Evolutionary conservation across 2,329 filamentous ascomycete genomes (phyloP).

Genomic region (Stagonosporopsis rhizophila): DNA sequence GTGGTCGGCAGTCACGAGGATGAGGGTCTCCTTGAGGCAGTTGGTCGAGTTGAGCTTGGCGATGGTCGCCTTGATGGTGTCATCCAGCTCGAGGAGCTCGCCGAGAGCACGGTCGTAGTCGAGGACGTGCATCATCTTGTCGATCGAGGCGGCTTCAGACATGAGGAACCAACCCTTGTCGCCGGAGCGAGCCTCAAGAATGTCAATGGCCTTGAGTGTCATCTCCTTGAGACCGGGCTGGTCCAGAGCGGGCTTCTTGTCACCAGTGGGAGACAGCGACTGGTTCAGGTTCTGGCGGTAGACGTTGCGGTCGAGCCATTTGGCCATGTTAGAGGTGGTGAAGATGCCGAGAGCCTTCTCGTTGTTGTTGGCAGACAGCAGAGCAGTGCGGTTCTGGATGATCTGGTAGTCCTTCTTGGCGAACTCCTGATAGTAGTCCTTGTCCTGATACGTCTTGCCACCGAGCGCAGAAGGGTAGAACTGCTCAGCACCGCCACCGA

Average conservation of each 20-base stretch:
- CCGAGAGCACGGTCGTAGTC: conserved; percentile 87
- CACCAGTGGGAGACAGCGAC: conserved; percentile 73
- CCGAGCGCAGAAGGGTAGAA: conserved; percentile 67
- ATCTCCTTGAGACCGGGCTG: conserved; percentile 87
- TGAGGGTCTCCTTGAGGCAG: conserved; percentile 75
- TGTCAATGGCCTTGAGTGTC: conserved; percentile 85
- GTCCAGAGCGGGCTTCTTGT: conserved; percentile 69
- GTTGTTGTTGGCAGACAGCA: conserved; percentile 64
- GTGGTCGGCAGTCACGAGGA: conserved; percentile 86
- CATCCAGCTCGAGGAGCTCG: conserved; percentile 84
- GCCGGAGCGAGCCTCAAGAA: conserved; percentile 70
- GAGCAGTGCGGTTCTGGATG: conserved; percentile 75
- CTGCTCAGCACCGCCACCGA: conserved; percentile 83
- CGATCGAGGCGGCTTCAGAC: conserved; percentile 81
- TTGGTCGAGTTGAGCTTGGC: conserved; percentile 70
- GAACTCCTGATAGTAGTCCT: conserved; percentile 77
- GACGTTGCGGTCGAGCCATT: conserved; percentile 86
- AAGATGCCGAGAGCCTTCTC: conserved; percentile 79
- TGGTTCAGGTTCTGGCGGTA: conserved; percentile 74
- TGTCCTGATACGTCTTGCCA: conserved; percentile 69
- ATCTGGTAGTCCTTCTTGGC: conserved; percentile 74
- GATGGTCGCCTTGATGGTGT: conserved; percentile 79
- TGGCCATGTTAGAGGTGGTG: conserved; percentile 75
- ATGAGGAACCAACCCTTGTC: conserved; percentile 85
- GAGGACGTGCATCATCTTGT: conserved; percentile 83